phyloP scores from a whole-genome alignment of 1,139 yeast species.

The Saccharomyces hybrid region DNA sequence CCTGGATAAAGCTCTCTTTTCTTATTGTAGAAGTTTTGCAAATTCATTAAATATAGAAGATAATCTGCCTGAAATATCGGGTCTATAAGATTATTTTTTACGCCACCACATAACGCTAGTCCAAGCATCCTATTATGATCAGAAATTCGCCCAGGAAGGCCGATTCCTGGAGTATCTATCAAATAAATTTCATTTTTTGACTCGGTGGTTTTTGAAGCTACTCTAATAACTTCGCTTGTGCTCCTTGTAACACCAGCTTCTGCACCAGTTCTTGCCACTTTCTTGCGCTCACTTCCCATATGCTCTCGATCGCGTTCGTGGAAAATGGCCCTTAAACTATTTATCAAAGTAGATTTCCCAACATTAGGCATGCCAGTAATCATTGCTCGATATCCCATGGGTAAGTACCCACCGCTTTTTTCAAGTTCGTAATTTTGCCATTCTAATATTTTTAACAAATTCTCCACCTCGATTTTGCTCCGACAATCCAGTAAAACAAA shows the following conservation, averaged over 20 bases:
- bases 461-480: constrained; percentile 42
- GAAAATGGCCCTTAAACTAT: constrained; percentile 53
- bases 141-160: constrained; percentile 61
- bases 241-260: constrained; percentile 86
- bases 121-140: constrained; percentile 63
- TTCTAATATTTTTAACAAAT: constrained; percentile 45
- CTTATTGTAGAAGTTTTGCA: constrained; percentile 39
- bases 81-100: constrained; percentile 64
- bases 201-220: constrained; percentile 33
- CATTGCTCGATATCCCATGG: constrained; percentile 69
- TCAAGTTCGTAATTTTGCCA: constrained; percentile 27
- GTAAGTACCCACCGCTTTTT: constrained; percentile 53
- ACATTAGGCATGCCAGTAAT: constrained; percentile 96
- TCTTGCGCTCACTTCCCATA: constrained; percentile 33
- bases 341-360: constrained; percentile 90
- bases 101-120: constrained; percentile 68
- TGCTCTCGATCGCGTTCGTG: constrained; percentile 7
- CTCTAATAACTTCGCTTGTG: constrained; percentile 68
- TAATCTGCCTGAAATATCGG: constrained; percentile 86
- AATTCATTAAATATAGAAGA: constrained; percentile 63
- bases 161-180: constrained; percentile 91
- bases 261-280: constrained; percentile 81
- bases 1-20: constrained; percentile 36
- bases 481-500: constrained; percentile 59
- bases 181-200: constrained; percentile 59